Evolutionary conservation across 768 basidiomycete species (phyloP).

Genomic region (Pleurotus citrinopileatus): DNA sequence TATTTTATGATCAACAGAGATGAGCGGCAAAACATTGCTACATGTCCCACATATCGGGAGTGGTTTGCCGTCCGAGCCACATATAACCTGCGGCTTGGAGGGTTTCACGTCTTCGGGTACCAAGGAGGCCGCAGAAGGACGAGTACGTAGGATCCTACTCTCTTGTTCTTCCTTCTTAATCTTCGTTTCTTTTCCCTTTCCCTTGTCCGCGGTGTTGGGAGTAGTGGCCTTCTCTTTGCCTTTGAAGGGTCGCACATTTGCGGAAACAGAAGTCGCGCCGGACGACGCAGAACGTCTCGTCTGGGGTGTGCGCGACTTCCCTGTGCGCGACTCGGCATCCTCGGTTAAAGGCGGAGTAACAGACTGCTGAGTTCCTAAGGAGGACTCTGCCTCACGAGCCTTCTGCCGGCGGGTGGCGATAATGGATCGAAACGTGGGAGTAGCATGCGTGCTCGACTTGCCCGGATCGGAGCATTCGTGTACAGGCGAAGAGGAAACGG

Average conservation of each 20-base stretch:
- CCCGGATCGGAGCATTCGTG: conserved; percentile 21
- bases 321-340: conserved; percentile 34
- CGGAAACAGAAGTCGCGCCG: conserved; percentile 4
- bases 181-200: conserved; percentile 32
- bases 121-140: conserved; percentile 35
- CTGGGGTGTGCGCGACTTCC: conserved; percentile 24
- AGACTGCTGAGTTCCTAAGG: conserved; percentile 25
- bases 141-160: conserved; percentile 46
- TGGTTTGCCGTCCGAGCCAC: conserved; percentile 63
- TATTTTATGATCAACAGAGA: conserved; percentile 69
- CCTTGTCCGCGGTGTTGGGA: conserved; percentile 26
- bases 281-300: conserved; percentile 21
- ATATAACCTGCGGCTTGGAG: conserved; percentile 36
- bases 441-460: conserved; percentile 25
- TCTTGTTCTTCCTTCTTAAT: conserved; percentile 44
- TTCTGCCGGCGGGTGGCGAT: conserved; percentile 62
- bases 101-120: conserved; percentile 33
- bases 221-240: conserved; percentile 12
- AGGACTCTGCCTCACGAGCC: conserved; percentile 22
- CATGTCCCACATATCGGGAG: conserved; percentile 74
- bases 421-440: conserved; percentile 49
- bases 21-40: conserved; percentile 68
- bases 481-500: conserved; percentile 31
- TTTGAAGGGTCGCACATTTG: conserved; percentile 7
- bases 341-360: conserved; percentile 48